These are phyloP conservation scores for Phaffomyces antillensis DNA, from an alignment of 805 yeast species.

Conservation along the genomic window DNA sequence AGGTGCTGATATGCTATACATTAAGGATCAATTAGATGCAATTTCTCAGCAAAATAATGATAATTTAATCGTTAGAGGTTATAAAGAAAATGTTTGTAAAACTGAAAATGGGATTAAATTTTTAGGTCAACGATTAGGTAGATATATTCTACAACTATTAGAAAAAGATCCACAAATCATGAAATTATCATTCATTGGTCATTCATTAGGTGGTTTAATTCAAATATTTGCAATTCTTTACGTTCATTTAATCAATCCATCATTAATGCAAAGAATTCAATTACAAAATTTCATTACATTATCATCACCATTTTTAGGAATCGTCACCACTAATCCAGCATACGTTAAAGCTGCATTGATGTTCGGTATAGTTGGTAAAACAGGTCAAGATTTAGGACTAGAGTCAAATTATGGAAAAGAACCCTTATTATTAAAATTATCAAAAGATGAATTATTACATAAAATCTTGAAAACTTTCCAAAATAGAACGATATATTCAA, in stretches of 20 bases:
- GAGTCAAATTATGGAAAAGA: slow-evolving; percentile 34
- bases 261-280: slow-evolving; percentile 50
- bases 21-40: slow-evolving; percentile 61
- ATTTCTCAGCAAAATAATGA: slow-evolving; percentile 35
- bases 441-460: slow-evolving; percentile 59
- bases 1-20: slow-evolving; percentile 65
- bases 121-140: slow-evolving; percentile 65
- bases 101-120: slow-evolving; percentile 76
- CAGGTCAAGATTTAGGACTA: slow-evolving; percentile 73
- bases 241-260: slow-evolving; percentile 57
- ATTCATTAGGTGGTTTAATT: slow-evolving; percentile 71
- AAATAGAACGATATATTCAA: slow-evolving; percentile 68
- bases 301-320: slow-evolving; percentile 73
- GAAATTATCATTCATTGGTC: slow-evolving; percentile 69
- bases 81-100: slow-evolving; percentile 61
- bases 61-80: slow-evolving; percentile 61
- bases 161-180: slow-evolving; percentile 30
- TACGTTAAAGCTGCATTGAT: slow-evolving; percentile 62
- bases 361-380: slow-evolving; percentile 72
- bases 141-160: slow-evolving; percentile 46
- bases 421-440: slow-evolving; percentile 55
- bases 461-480: slow-evolving; percentile 46
- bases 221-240: slow-evolving; percentile 77
- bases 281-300: slow-evolving; percentile 67
- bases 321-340: slow-evolving; percentile 70